Percentiles rank a stretch among this genome's conserved stretches.
phyloP scores from a whole-genome alignment of 1,284 basidiomycete species.

The Ganoderma sp. region DNA sequence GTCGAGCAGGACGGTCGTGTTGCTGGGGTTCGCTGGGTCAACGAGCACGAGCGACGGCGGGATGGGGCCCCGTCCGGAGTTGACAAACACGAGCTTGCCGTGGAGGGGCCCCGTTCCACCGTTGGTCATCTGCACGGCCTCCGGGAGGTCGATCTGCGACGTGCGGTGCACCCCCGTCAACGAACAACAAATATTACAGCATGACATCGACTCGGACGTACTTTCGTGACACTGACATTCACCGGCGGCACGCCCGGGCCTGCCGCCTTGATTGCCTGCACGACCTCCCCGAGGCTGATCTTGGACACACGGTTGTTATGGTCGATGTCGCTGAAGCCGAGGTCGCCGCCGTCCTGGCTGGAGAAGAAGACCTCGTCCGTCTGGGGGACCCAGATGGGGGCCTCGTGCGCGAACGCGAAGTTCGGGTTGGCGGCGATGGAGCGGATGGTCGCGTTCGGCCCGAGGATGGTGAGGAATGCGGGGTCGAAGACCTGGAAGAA shows the following conservation, averaged over 20 bases:
- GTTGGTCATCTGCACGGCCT: slow-evolving; percentile 70
- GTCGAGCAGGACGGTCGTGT: slow-evolving; percentile 42
- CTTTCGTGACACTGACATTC: slow-evolving; percentile 61
- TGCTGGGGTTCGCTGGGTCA: slow-evolving; percentile 62
- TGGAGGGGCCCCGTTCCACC: slow-evolving; percentile 75
- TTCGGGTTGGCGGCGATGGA: slow-evolving; percentile 61
- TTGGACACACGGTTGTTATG: slow-evolving; percentile 50
- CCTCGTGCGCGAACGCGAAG: slow-evolving; percentile 78
- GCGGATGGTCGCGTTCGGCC: slow-evolving; percentile 60
- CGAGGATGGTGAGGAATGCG: slow-evolving; percentile 65
- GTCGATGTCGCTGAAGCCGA: slow-evolving; percentile 50
- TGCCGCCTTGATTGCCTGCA: slow-evolving; percentile 34
- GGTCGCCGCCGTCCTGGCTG: slow-evolving; percentile 52
- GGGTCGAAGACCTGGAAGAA: slow-evolving; percentile 75
- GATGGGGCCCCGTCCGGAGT: slow-evolving; percentile 66
- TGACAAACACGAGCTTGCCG: slow-evolving; percentile 66
- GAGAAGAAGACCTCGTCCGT: slow-evolving; percentile 64
- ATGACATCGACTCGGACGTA: slow-evolving; percentile 64
- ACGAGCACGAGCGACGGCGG: slow-evolving; percentile 71
- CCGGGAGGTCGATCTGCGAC: slow-evolving; percentile 49
- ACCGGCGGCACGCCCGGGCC: slow-evolving; percentile 46
- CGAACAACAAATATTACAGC: slow-evolving; percentile 43
- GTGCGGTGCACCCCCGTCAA: no score
- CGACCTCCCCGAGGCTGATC: slow-evolving; percentile 46
- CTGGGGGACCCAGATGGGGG: slow-evolving; percentile 63